phyloP scores from a whole-genome alignment of 1,284 basidiomycete genomes.

The Cronartium quercuum region DNA sequence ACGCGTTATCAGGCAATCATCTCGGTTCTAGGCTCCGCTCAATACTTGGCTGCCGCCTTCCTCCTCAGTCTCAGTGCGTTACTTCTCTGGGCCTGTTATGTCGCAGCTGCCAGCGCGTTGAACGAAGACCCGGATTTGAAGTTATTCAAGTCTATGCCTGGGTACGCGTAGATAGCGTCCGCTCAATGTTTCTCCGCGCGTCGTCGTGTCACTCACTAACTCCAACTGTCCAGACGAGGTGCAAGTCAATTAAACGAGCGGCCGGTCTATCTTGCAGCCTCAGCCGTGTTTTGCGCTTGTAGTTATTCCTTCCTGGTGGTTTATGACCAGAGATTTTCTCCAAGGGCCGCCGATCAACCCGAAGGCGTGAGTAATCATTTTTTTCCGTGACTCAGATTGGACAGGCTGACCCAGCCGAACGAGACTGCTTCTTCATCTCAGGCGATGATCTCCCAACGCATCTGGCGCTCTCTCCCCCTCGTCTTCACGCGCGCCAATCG shows the following conservation, averaged over 20 bases:
- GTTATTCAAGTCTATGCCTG: conserved; percentile 23
- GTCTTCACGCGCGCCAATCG: background rate
- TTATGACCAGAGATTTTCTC: conserved; percentile 7
- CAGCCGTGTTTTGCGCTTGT: conserved; percentile 1
- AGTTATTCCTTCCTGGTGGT: conserved; percentile 19
- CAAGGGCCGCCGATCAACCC: background rate
- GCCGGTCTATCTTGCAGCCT: conserved; percentile 16
- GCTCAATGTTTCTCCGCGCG: background rate
- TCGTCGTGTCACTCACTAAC: background rate
- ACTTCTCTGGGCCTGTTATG: conserved; percentile 24
- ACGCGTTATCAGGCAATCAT: background rate
- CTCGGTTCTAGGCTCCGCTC: conserved; percentile 9
- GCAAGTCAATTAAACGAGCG: conserved; percentile 27
- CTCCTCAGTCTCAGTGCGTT: conserved; percentile 14
- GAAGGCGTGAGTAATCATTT: background rate
- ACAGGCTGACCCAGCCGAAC: background rate
- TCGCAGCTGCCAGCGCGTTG: conserved; percentile 19
- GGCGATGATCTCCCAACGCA: conserved; percentile 22
- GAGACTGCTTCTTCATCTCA: background rate
- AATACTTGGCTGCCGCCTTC: conserved; percentile 7
- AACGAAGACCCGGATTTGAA: conserved; percentile 27
- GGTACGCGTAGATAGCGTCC: background rate
- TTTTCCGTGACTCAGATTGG: background rate
- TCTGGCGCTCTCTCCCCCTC: background rate
- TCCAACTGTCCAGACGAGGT: conserved; percentile 1